Base-by-base conservation (phyloP, 495 filamentous ascomycete genomes). In the Xylona heveae region DNA sequence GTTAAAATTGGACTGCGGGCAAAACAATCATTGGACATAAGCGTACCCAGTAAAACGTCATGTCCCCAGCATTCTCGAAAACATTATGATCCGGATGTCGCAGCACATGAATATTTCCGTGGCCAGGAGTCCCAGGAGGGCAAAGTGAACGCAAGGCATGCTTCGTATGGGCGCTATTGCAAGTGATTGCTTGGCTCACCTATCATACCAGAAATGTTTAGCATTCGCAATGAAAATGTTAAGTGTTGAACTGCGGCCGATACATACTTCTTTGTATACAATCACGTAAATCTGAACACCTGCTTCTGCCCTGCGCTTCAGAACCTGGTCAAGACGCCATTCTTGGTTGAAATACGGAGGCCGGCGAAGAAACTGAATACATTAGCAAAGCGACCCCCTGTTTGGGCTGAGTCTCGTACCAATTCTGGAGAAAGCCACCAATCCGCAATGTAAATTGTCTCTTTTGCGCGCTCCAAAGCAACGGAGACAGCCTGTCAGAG, bases 361-460 rank as follows among this genome's bases (percentile, higher is more conserved):
- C 24, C 85, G 64, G 10, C 85, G 71, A 22, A 97, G 55, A 52
- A 91, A 97, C 36, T 34, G n/a, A 8, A 16, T 4, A 15, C 21
- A 36, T 30, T 42, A 31, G 14, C 1, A 10, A 16, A 28, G 6
- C 8, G 3, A 25, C 14, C 15, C 10, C 14, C 13, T 12, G 13
- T 13, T 2, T 25, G 33, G 8, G 13, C 10, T 13, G 28, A 35
- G n/a, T 8, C 19, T 19, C 34, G 10, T 20, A 37, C 34, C 12
- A 94, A 53, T 48, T 97, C 85, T 0, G 85, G 85, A 1, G 78
- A 85, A 6, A 97, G 54, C 85, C 88, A 97, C 85, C 85, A 97
- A 48, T 94, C 88, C 14, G 60, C 81, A 35, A 97, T 84, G 50
- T 94, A 97, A 39, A 97, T 91, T 7, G 75, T 74, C 52, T 97